Percentiles rank a stretch among this genome's conserved stretches.
These are phyloP conservation scores for Blastocystis sp. DNA, from an alignment of 352 stramenopile species.

Conservation along the genomic window DNA sequence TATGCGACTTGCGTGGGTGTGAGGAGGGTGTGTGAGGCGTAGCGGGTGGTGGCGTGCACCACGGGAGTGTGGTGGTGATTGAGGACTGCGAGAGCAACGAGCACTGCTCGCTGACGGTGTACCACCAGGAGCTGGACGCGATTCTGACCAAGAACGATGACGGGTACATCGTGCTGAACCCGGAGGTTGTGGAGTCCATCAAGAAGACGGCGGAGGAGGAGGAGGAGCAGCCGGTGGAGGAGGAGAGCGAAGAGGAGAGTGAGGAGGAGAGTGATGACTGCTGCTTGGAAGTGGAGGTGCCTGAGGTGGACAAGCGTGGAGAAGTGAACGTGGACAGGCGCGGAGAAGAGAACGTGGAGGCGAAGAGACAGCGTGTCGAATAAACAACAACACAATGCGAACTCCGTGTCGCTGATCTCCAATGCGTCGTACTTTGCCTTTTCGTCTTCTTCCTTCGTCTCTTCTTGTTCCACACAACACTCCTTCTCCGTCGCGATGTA, in stretches of 20 bases:
- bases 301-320: background rate
- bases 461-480: background rate
- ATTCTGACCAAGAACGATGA: conserved; percentile 43
- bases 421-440: background rate
- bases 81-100: conserved; percentile 35
- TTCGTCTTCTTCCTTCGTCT: background rate
- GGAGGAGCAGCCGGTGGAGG: background rate
- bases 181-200: conserved; percentile 46
- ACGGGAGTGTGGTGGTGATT: conserved; percentile 30
- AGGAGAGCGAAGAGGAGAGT: conserved; percentile 18
- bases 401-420: background rate
- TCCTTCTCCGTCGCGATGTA: conserved; percentile 32
- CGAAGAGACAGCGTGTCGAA: conserved; percentile 3
- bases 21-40: background rate
- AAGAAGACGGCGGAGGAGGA: conserved; percentile 23
- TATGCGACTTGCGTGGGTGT: conserved; percentile 38
- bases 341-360: background rate
- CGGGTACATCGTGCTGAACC: conserved; percentile 60
- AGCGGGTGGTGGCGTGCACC: conserved; percentile 48
- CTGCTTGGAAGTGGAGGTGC: background rate
- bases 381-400: background rate
- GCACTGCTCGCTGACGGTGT: conserved; percentile 57
- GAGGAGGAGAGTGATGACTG: conserved; percentile 16
- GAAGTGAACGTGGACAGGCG: background rate
- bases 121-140: conserved; percentile 27